Evolutionary conservation across 768 basidiomycete species (phyloP).

Genomic region (Mycena vulgaris): DNA sequence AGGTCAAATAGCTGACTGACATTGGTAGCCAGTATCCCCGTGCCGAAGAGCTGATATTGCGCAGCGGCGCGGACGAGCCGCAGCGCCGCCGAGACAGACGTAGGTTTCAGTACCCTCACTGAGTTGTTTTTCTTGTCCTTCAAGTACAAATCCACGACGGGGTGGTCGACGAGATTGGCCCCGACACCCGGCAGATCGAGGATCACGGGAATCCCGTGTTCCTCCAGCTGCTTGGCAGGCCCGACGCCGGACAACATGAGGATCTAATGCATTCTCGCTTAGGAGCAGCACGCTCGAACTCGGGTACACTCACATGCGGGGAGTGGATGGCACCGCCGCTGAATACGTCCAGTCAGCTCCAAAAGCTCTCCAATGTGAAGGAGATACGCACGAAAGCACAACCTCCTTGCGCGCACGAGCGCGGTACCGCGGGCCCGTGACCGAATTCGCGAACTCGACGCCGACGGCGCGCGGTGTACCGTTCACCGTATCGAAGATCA

Average conservation of each 20-base stretch:
- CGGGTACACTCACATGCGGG: constrained; percentile 60
- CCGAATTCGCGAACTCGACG: constrained; percentile 68
- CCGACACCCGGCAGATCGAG: constrained; percentile 84
- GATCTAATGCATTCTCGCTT: constrained; percentile 56
- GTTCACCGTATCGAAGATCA: constrained; percentile 65
- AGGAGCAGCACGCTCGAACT: not conserved
- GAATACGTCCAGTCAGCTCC: not conserved
- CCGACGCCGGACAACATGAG: constrained; percentile 87
- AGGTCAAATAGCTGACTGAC: constrained; percentile 56
- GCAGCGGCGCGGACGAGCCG: constrained; percentile 50
- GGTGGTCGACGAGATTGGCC: constrained; percentile 82
- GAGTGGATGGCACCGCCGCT: constrained; percentile 70
- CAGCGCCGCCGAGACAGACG: constrained; percentile 43
- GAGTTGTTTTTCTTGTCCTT: constrained; percentile 66
- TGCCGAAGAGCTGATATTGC: constrained; percentile 61
- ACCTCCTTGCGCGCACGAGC: constrained; percentile 72
- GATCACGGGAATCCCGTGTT: constrained; percentile 68
- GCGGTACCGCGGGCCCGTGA: constrained; percentile 56
- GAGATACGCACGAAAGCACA: constrained; percentile 67
- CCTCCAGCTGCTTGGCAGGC: constrained; percentile 69
- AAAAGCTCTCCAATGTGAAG: not conserved
- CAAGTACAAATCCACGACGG: constrained; percentile 67
- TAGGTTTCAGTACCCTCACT: constrained; percentile 57
- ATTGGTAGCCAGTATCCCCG: constrained; percentile 69
- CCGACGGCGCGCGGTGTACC: constrained; percentile 66